Percentiles rank a stretch among this genome's conserved stretches.
Conservation (phyloP, 179 eudicot species). For the Beta macrorhiza region DNA sequence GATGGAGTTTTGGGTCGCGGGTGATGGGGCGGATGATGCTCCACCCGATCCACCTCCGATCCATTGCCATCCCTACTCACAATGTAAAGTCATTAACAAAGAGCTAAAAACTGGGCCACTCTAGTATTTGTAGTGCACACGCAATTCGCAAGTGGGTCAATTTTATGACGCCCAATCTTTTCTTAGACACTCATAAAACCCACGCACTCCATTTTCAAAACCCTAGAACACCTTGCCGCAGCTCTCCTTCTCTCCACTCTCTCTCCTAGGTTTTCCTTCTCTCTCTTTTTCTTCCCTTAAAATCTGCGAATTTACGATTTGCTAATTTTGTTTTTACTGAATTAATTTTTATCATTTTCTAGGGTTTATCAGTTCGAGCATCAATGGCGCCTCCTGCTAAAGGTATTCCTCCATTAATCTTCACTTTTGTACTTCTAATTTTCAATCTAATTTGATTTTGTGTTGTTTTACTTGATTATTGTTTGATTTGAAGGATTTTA, state of each 20-base stretch:
- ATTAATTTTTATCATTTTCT: not conserved
- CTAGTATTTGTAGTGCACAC: not conserved
- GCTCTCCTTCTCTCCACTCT: not conserved
- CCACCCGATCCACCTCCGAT: too few species aligned
- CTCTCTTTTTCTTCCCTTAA: not conserved
- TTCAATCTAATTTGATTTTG: not conserved
- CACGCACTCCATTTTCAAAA: conserved; percentile 1
- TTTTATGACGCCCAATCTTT: too few species aligned
- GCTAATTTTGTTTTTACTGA: not conserved
- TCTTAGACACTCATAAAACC: not conserved
- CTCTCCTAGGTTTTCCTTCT: conserved; percentile 10
- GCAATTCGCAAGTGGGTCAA: not conserved
- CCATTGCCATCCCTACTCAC: too few species aligned
- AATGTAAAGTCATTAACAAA: too few species aligned
- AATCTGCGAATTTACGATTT: not conserved
- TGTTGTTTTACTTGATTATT: not conserved
- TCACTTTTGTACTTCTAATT: not conserved
- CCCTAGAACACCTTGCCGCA: conserved; percentile 7
- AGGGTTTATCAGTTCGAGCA: conserved; percentile 5
- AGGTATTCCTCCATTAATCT: conserved; percentile 14
- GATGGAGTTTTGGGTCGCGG: too few species aligned
- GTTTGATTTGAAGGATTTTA: too few species aligned
- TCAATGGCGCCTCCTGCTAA: conserved; percentile 38
- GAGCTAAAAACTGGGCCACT: too few species aligned
- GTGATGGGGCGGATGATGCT: too few species aligned